Evolutionary conservation across 2,329 filamentous ascomycete genomes (phyloP).

Genomic region (Fusarium burgessii): DNA sequence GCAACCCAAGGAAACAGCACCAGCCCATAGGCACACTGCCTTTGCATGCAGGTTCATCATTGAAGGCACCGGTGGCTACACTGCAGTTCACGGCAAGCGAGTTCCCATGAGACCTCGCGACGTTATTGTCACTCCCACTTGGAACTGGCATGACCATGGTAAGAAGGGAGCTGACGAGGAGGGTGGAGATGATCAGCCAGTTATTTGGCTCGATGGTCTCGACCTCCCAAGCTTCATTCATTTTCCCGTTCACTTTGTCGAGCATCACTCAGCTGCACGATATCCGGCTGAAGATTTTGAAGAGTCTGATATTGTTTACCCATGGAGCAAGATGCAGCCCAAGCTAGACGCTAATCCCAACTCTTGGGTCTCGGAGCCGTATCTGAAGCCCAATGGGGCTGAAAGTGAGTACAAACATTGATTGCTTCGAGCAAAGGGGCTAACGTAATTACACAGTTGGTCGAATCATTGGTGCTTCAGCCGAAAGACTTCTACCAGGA

Average conservation of each 20-base stretch:
- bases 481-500: constrained; percentile 57
- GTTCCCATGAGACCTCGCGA: constrained; percentile 65
- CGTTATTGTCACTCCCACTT: constrained; percentile 68
- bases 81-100: constrained; percentile 65
- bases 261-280: constrained; percentile 59
- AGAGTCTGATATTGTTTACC: constrained; percentile 60
- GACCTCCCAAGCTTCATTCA: constrained; percentile 64
- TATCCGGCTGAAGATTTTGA: constrained; percentile 61
- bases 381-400: constrained; percentile 49
- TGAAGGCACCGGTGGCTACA: constrained; percentile 65
- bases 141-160: constrained; percentile 71
- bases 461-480: constrained; percentile 60
- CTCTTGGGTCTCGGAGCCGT: constrained; percentile 37
- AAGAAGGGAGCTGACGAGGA: constrained; percentile 60
- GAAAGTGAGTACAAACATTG: constrained; percentile 43
- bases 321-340: constrained; percentile 60
- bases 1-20: constrained; percentile 66
- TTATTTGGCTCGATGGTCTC: constrained; percentile 69
- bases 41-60: constrained; percentile 69
- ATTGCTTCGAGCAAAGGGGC: not conserved
- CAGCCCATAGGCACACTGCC: constrained; percentile 66
- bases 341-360: constrained; percentile 50
- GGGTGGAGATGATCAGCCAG: constrained; percentile 49
- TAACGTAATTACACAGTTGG: constrained; percentile 21
- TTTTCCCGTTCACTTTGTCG: constrained; percentile 65